Conservation (phyloP, 2,329 filamentous ascomycete genomes). For the Drechslera avenae region DNA sequence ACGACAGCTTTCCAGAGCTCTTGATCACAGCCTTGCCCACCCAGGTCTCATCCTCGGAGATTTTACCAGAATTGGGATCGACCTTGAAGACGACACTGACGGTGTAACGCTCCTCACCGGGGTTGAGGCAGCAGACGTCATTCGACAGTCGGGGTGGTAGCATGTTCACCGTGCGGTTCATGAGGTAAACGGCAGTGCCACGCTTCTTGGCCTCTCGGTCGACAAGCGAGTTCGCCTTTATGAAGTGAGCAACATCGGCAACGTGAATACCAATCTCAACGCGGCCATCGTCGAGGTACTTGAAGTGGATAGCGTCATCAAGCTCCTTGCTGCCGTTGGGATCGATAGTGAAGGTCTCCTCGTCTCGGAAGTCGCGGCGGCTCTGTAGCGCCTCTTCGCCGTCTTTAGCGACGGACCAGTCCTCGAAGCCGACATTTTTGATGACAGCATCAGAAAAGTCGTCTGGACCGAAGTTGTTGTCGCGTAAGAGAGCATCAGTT, state of each 20-base stretch:
- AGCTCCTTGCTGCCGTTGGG: slow-evolving; percentile 86
- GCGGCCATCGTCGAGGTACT: slow-evolving; percentile 78
- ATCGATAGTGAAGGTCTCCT: slow-evolving; percentile 90
- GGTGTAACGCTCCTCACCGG: slow-evolving; percentile 86
- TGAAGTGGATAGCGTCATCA: slow-evolving; percentile 91
- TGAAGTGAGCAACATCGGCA: slow-evolving; percentile 92
- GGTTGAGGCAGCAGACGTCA: slow-evolving; percentile 85
- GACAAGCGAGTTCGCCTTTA: slow-evolving; percentile 93
- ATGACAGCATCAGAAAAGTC: slow-evolving; percentile 97
- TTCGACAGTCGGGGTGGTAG: slow-evolving; percentile 83
- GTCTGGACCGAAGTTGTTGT: slow-evolving; percentile 98
- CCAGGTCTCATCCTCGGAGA: slow-evolving; percentile 88
- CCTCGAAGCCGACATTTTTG: slow-evolving; percentile 87
- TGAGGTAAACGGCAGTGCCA: slow-evolving; percentile 91
- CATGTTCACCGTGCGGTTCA: slow-evolving; percentile 87
- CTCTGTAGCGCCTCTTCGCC: slow-evolving; percentile 73
- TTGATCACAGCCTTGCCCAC: slow-evolving; percentile 93
- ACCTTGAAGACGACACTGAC: slow-evolving; percentile 94
- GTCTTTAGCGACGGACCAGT: slow-evolving; percentile 87
- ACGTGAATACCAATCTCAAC: slow-evolving; percentile 96
- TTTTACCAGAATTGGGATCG: slow-evolving; percentile 76
- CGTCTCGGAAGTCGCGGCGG: slow-evolving; percentile 87
- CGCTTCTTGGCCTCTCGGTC: slow-evolving; percentile 98
- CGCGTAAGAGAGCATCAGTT: slow-evolving; percentile 92
- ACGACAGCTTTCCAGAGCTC: slow-evolving; percentile 82